Conservation (phyloP, 1,139 yeast genomes). For the Scheffersomyces segobiensis region DNA sequence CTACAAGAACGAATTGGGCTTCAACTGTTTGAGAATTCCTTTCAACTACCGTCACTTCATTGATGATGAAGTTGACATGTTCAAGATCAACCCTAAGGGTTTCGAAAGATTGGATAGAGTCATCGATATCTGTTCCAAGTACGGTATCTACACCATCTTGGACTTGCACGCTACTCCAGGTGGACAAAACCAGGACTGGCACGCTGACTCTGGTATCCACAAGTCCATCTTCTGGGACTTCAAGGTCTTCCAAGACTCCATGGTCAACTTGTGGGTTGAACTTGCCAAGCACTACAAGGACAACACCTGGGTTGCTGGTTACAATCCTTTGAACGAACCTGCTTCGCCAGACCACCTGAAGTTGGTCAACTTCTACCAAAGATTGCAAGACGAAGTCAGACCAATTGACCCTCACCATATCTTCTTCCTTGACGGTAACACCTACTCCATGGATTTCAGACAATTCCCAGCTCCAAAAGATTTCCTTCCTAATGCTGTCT, state of each 20-base stretch:
- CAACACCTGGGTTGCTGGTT: constrained; percentile 48
- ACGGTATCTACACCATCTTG: constrained; percentile 42
- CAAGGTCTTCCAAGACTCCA: constrained; percentile 43
- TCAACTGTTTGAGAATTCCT: constrained; percentile 47
- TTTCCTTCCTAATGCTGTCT: constrained; percentile 38
- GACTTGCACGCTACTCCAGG: constrained; percentile 50
- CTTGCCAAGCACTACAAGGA: constrained; percentile 42
- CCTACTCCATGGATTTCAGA: constrained; percentile 48
- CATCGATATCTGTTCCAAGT: constrained; percentile 37
- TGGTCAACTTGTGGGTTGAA: constrained; percentile 40
- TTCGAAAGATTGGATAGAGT: constrained; percentile 41
- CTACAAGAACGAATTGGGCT: constrained; percentile 34
- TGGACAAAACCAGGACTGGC: constrained; percentile 54
- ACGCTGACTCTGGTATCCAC: constrained; percentile 43
- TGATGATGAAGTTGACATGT: constrained; percentile 39
- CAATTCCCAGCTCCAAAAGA: constrained; percentile 35
- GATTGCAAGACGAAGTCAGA: constrained; percentile 36
- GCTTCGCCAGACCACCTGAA: constrained; percentile 39
- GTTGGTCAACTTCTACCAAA: constrained; percentile 34
- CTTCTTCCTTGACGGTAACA: constrained; percentile 46
- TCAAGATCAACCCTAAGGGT: constrained; percentile 37
- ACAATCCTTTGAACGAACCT: constrained; percentile 51
- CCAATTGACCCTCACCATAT: constrained; percentile 45
- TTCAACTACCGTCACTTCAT: constrained; percentile 49
- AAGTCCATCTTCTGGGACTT: constrained; percentile 48